Percentiles rank a stretch among this genome's conserved stretches.
phyloP scores from a whole-genome alignment of 1,139 yeast species.

The Geotrichum carabidarum region DNA sequence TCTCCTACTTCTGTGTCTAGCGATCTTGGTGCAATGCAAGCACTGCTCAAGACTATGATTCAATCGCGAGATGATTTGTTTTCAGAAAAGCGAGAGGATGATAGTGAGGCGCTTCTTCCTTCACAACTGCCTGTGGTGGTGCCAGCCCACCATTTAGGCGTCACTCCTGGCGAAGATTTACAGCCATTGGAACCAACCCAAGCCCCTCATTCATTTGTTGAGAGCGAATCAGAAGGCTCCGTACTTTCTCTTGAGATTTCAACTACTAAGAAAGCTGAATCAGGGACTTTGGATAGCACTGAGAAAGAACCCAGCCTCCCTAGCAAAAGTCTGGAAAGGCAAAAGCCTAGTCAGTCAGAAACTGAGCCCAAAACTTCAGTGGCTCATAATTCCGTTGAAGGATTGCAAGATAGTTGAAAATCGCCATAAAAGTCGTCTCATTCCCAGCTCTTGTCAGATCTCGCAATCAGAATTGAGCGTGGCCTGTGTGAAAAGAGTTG shows the following conservation, averaged over 20 bases:
- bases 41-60: slow-evolving; percentile 37
- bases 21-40: slow-evolving; percentile 39
- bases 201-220: neutral
- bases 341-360: no score
- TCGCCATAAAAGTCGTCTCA: no score
- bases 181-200: slow-evolving; percentile 1
- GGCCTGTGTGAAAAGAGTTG: no score
- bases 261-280: neutral
- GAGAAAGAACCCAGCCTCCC: no score
- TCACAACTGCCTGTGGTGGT: slow-evolving; percentile 8
- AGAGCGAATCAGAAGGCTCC: neutral
- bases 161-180: neutral
- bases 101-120: slow-evolving; percentile 9
- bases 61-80: slow-evolving; percentile 31
- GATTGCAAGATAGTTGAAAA: no score
- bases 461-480: no score
- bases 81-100: slow-evolving; percentile 18
- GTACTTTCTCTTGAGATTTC: neutral
- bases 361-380: no score
- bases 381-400: no score
- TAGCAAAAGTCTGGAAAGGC: no score
- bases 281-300: no score
- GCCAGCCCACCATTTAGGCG: slow-evolving; percentile 12
- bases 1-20: slow-evolving; percentile 27
- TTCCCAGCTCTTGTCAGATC: no score